Evolutionary conservation across 306 rosid genomes (phyloP).

Genomic region (Cajanus cajan): DNA sequence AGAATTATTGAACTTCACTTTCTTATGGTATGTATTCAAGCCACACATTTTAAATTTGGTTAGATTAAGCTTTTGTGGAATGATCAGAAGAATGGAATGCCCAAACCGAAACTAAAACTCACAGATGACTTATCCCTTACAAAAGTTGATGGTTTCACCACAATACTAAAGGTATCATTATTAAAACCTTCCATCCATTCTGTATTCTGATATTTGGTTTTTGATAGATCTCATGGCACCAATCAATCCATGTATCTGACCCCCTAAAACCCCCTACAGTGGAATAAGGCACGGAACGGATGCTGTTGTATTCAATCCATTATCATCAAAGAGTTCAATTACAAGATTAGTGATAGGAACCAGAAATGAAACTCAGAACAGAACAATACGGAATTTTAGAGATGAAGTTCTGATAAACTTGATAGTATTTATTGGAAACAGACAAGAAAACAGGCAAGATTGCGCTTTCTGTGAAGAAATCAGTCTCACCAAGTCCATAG

Average conservation of each 20-base stretch:
- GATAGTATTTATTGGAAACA: background rate
- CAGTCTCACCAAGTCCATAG: background rate
- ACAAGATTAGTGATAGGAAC: background rate
- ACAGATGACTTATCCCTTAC: background rate
- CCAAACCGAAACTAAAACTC: background rate
- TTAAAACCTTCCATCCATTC: background rate
- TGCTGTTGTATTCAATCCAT: background rate
- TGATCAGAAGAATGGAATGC: background rate
- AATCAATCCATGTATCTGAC: background rate
- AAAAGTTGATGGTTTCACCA: background rate
- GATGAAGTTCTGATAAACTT: background rate
- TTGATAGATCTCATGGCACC: background rate
- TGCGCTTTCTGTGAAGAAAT: background rate
- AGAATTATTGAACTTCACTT: background rate
- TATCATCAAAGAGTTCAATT: background rate
- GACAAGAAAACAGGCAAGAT: background rate
- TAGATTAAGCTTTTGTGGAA: background rate
- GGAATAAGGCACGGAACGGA: background rate
- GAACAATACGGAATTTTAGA: background rate
- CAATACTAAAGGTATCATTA: background rate
- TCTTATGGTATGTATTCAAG: background rate
- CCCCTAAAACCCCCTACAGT: background rate
- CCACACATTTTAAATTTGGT: conserved; percentile 5
- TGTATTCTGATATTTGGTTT: background rate
- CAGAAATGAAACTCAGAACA: background rate